A percentile compares a stretch with the other conserved stretches of the same genome.
Evolutionary conservation across 352 stramenopile species (phyloP).

Genomic region (Phytopythium chamaehyphon): DNA sequence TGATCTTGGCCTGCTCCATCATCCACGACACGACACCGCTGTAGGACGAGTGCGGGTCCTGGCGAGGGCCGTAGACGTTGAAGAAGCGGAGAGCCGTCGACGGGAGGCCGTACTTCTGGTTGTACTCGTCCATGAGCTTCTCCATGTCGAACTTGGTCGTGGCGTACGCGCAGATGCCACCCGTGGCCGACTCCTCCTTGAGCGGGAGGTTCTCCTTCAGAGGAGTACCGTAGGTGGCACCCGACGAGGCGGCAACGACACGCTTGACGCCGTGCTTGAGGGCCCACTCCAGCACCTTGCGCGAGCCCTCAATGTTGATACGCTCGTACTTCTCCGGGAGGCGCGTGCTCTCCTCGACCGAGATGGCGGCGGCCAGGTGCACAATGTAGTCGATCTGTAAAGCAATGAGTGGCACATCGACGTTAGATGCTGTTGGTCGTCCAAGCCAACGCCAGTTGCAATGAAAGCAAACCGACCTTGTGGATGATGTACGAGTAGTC

Average conservation of each 20-base stretch:
- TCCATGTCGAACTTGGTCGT: conserved; percentile 87
- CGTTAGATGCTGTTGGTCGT: too few relatives aligned
- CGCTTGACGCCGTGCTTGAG: conserved; percentile 70
- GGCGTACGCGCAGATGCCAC: conserved; percentile 77
- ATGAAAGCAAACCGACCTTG: conserved; percentile 39
- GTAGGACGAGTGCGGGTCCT: conserved; percentile 82
- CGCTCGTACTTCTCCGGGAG: conserved; percentile 85
- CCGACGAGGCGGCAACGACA: conserved; percentile 75
- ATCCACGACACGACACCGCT: conserved; percentile 84
- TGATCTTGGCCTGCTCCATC: conserved; percentile 84
- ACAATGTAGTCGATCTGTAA: conserved; percentile 58
- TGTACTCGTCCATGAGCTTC: conserved; percentile 69
- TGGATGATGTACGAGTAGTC: conserved; percentile 80
- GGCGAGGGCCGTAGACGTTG: conserved; percentile 79
- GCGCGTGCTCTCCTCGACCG: conserved; percentile 80
- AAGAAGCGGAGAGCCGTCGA: conserved; percentile 83
- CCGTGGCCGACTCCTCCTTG: conserved; percentile 65
- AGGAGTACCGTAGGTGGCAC: conserved; percentile 69
- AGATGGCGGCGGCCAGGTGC: conserved; percentile 79
- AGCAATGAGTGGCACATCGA: too few relatives aligned
- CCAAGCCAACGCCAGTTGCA: background rate
- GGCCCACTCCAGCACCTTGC: conserved; percentile 79
- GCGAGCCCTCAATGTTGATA: conserved; percentile 80
- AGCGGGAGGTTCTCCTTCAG: conserved; percentile 63
- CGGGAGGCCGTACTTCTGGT: conserved; percentile 58